Evolutionary conservation across 495 filamentous ascomycete genomes (phyloP).

Genomic region (Aspergillus affinis): DNA sequence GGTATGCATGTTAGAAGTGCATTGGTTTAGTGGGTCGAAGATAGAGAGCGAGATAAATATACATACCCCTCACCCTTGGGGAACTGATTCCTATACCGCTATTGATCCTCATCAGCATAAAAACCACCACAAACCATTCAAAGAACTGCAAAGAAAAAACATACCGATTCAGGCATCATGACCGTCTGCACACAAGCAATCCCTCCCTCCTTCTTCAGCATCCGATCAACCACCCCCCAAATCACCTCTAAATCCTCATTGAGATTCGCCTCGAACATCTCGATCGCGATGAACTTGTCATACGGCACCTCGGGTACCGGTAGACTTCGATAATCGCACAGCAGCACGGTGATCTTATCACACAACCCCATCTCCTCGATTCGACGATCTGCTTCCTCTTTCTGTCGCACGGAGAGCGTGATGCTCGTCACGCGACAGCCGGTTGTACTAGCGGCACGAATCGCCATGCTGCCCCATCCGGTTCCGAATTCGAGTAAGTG

Average conservation of each 20-base stretch:
- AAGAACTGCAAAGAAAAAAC: too few relatives aligned
- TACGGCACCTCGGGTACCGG: not conserved
- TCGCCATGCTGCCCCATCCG: not conserved
- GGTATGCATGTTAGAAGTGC: too few relatives aligned
- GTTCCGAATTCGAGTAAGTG: not conserved
- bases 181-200: not conserved
- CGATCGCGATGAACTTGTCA: constrained; percentile 1
- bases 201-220: not conserved
- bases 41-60: too few relatives aligned
- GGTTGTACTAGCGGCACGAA: not conserved
- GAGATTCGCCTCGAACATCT: not conserved
- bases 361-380: not conserved
- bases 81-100: not conserved
- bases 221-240: not conserved
- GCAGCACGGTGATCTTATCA: not conserved
- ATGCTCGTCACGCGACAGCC: not conserved
- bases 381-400: not conserved
- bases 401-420: not conserved
- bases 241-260: not conserved
- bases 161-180: not conserved
- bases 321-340: not conserved
- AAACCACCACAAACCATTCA: too few relatives aligned
- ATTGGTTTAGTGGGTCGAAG: too few relatives aligned
- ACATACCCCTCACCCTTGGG: not conserved
- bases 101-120: not conserved